Evolutionary conservation across 306 rosid genomes (phyloP), one percentile per base, ranked within the genome.

Genomic region (Crotalaria pallida): DNA sequence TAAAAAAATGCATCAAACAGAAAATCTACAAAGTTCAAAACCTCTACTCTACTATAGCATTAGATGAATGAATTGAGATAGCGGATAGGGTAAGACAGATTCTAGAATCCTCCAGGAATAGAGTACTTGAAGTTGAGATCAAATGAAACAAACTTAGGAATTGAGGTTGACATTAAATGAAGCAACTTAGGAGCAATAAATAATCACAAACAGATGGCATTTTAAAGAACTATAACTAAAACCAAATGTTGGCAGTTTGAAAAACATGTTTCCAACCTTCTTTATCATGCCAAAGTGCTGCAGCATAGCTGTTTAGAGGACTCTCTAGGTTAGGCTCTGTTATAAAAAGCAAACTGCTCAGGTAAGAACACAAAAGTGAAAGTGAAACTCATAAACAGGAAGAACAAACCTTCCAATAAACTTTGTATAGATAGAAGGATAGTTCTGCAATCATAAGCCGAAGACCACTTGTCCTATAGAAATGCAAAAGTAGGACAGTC

Each of bases 241-340:
- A 31, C 22, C 40, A 60, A 40, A 36, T 24, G 58, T 44, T 56
- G 45, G 31, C 18, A 34, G 45, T 41, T 34, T 9, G n/a, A 43
- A 61, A 52, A 59, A 7, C 19, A 57, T 27, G 77, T 17, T 58
- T 52, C 81, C 61, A 58, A 94, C 98, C 98, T 85, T 90, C 99
- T 74, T 85, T 83, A 62, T 88, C 88, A 84, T 61, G 87, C 97
- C 88, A 94, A 71, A 91, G 82, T 33, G 92, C 75, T 64, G 97
- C 99, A 65, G 97, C 97, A 73, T 82, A 88, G 81, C 89, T 91
- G 78, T 94, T 94, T 78, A 94, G 88, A 65, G 97, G 99, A 73
- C 97, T 90, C 78, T 94, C 99, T 7, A 92, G 88, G 74, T 94
- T 94, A 76, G 97, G 95, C 81, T 91, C 97, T 94, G 95, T 71